A percentile compares a stretch with the other conserved stretches of the same genome.
These are phyloP conservation scores for Wickerhamiella azymoides DNA, from an alignment of 805 yeast species.

Conservation along the genomic window DNA sequence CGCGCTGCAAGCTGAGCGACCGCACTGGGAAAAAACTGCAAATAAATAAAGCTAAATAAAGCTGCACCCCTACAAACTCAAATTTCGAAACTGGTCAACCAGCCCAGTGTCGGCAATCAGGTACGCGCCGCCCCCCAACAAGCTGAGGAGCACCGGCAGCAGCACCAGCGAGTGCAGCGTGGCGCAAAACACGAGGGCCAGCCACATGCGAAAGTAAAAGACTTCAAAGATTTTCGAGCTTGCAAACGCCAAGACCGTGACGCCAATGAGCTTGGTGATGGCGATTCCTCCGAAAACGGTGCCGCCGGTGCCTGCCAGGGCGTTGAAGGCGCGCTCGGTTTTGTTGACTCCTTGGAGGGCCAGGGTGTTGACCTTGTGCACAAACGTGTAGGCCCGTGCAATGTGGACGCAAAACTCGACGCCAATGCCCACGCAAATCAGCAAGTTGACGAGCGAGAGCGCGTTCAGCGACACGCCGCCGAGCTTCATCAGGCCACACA, in stretches of 20 bases:
- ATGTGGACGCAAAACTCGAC: constrained; percentile 90
- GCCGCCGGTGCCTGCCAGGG: constrained; percentile 72
- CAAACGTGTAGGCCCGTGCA: constrained; percentile 56
- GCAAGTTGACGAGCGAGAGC: constrained; percentile 71
- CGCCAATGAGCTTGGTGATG: constrained; percentile 78
- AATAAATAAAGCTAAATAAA: not conserved
- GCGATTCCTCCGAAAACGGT: constrained; percentile 86
- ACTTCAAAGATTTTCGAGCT: constrained; percentile 77
- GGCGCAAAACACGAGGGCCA: constrained; percentile 60
- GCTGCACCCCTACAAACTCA: not conserved
- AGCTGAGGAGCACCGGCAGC: constrained; percentile 59
- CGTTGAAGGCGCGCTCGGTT: constrained; percentile 33
- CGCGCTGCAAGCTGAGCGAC: no score
- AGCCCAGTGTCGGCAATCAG: constrained; percentile 25
- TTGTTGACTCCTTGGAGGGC: constrained; percentile 22
- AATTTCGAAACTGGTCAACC: constrained; percentile 6
- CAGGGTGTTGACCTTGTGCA: constrained; percentile 26
- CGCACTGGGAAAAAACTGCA: not conserved
- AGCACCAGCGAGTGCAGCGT: constrained; percentile 65
- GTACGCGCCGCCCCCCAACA: constrained; percentile 48
- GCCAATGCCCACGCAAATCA: constrained; percentile 86
- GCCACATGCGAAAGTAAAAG: constrained; percentile 93
- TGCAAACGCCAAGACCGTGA: constrained; percentile 73
- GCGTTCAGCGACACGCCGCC: constrained; percentile 76
- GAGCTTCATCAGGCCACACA: constrained; percentile 67